Conservation (phyloP, 2,329 filamentous ascomycete genomes). For the Monosporascus sp. region DNA sequence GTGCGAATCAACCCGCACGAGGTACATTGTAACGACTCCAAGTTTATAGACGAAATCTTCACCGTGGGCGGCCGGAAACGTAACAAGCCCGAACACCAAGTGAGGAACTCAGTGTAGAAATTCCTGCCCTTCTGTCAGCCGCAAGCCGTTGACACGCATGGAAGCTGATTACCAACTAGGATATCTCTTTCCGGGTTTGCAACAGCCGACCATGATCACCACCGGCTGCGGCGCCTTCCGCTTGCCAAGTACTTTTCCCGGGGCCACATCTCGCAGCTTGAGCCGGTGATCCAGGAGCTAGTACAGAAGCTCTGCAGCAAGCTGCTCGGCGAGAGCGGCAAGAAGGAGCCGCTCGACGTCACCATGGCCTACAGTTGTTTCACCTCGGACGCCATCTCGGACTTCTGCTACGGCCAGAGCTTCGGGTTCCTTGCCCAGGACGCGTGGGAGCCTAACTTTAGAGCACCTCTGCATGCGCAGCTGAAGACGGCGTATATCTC, state of each 20-base stretch:
- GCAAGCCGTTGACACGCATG: too few species aligned
- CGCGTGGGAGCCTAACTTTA: constrained; percentile 32
- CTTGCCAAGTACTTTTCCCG: constrained; percentile 31
- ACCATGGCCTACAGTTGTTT: constrained; percentile 34
- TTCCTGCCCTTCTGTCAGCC: too few species aligned
- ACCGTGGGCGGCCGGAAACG: constrained; percentile 19
- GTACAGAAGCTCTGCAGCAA: constrained; percentile 22
- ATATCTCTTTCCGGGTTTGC: constrained; percentile 11
- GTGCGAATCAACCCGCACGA: constrained; percentile 35
- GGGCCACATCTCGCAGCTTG: constrained; percentile 20
- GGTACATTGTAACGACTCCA: constrained; percentile 31
- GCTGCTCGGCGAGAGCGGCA: constrained; percentile 20
- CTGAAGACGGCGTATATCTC: constrained; percentile 18
- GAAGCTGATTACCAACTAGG: neutral
- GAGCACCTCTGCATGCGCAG: constrained; percentile 10
- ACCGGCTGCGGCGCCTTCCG: constrained; percentile 25
- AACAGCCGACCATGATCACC: constrained; percentile 25
- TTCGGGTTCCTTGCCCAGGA: constrained; percentile 29
- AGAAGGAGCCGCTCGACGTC: constrained; percentile 25
- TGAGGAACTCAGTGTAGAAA: constrained; percentile 11
- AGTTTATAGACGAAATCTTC: constrained; percentile 35
- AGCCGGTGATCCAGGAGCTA: constrained; percentile 8
- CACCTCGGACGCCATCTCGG: constrained; percentile 33
- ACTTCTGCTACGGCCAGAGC: constrained; percentile 32
- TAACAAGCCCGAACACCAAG: constrained; percentile 18